Conservation (phyloP, 305 asterid genomes). For the Caryopteris hybrid region DNA sequence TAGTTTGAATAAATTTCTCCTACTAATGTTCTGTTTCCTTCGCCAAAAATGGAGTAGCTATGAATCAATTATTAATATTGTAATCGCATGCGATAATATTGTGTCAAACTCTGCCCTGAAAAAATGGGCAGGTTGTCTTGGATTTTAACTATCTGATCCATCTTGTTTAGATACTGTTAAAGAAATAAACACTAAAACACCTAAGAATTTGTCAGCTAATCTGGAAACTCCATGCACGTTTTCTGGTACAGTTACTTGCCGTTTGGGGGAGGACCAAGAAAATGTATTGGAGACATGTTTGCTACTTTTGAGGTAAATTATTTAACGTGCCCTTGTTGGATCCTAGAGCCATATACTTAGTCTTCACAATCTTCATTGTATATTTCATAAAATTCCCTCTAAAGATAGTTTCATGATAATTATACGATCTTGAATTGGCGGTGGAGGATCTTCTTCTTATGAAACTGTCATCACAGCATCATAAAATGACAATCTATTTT, state of each 20-base stretch:
- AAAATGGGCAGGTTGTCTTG: too few relatives aligned
- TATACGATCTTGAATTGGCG: neutral
- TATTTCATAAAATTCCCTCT: neutral
- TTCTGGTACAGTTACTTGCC: slow-evolving; percentile 77
- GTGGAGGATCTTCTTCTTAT: neutral
- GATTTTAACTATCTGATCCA: neutral
- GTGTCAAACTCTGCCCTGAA: too few relatives aligned
- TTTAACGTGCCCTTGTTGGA: neutral
- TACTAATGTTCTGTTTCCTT: neutral
- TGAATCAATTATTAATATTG: neutral
- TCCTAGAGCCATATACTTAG: neutral
- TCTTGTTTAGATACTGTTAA: neutral
- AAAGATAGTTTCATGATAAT: too few relatives aligned
- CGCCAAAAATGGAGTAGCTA: neutral
- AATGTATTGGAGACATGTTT: slow-evolving; percentile 97
- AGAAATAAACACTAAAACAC: neutral
- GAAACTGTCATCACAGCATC: neutral
- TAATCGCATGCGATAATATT: neutral
- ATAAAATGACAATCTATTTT: neutral
- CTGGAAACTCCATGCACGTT: slow-evolving; percentile 5
- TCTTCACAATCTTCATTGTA: neutral
- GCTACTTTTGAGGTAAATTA: slow-evolving; percentile 85
- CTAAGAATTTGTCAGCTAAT: neutral
- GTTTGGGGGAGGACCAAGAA: slow-evolving; percentile 99
- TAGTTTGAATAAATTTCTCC: neutral